Conservation (phyloP, 2,329 filamentous ascomycete genomes). For the Fusarium pseudocircinatum region DNA sequence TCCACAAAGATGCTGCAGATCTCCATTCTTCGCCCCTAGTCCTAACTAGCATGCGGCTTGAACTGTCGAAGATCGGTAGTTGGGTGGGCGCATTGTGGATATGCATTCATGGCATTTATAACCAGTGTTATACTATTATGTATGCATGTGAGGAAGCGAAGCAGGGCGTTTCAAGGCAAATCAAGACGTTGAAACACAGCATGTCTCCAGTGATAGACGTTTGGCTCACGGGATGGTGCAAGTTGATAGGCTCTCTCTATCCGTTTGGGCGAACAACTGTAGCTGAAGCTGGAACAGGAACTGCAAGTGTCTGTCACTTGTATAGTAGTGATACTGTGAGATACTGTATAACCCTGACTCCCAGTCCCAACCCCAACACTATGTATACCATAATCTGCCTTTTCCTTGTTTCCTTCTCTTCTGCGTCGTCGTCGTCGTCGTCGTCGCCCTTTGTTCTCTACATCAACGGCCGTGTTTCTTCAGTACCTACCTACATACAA, state of each 20-base stretch:
- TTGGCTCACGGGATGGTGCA: conserved; percentile 9
- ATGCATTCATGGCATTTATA: not conserved
- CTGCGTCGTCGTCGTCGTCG: not conserved
- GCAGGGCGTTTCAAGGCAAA: conserved; percentile 1
- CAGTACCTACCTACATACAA: conserved; percentile 15
- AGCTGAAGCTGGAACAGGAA: not conserved
- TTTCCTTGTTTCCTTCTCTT: not conserved
- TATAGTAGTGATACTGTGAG: conserved; percentile 29
- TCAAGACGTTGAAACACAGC: conserved; percentile 21
- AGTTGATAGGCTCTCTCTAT: not conserved
- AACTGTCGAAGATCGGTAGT: conserved; percentile 13
- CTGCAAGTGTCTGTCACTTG: conserved; percentile 5
- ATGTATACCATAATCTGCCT: conserved; percentile 1
- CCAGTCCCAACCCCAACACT: not conserved
- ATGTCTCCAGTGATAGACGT: conserved; percentile 24
- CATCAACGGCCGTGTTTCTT: conserved; percentile 6
- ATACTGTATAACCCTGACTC: conserved; percentile 25
- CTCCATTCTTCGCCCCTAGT: conserved; percentile 3
- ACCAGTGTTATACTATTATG: not conserved
- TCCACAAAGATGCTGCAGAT: conserved; percentile 12
- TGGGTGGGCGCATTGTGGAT: conserved; percentile 1
- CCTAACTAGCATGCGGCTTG: not conserved
- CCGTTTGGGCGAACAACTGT: not conserved
- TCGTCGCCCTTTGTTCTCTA: not conserved
- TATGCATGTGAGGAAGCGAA: not conserved